Percentiles rank a stretch among this genome's conserved stretches.
Conservation (phyloP, 2,329 filamentous ascomycete species). For the Paecilomyces fulvus region DNA sequence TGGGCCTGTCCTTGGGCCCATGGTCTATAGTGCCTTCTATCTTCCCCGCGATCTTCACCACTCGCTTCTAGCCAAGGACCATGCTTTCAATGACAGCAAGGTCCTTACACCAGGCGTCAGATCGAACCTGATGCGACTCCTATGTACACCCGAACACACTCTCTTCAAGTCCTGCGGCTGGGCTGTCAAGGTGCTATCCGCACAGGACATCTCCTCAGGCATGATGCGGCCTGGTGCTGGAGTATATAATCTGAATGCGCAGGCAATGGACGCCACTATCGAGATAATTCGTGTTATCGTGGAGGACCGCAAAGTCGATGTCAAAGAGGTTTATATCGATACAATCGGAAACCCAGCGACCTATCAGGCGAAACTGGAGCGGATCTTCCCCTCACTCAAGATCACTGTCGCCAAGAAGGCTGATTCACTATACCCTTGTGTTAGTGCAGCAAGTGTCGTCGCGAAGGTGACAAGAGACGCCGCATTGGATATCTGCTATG, state of each 20-base stretch:
- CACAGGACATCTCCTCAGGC: constrained; percentile 68
- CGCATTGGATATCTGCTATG: constrained; percentile 71
- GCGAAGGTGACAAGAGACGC: constrained; percentile 94
- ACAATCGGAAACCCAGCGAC: constrained; percentile 75
- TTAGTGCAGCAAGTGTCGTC: constrained; percentile 87
- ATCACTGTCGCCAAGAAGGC: constrained; percentile 84
- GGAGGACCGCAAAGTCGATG: constrained; percentile 62
- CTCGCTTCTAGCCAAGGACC: constrained; percentile 64
- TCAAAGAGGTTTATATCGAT: constrained; percentile 88
- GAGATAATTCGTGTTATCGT: constrained; percentile 71
- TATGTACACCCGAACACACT: constrained; percentile 58
- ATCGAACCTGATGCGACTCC: constrained; percentile 58
- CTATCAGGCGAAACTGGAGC: constrained; percentile 78
- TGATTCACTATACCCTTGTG: constrained; percentile 83
- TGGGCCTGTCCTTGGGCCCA: constrained; percentile 78
- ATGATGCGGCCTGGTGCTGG: constrained; percentile 56
- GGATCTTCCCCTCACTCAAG: constrained; percentile 68
- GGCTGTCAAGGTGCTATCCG: constrained; percentile 73
- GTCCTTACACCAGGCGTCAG: constrained; percentile 75
- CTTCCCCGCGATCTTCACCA: constrained; percentile 56
- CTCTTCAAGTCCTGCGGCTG: constrained; percentile 65
- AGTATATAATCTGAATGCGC: constrained; percentile 86
- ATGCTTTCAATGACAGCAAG: constrained; percentile 94
- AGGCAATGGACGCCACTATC: constrained; percentile 88
- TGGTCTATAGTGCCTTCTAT: constrained; percentile 66